phyloP scores from a whole-genome alignment of 2,329 filamentous ascomycete species.

The Trichocomaceae sp. region DNA sequence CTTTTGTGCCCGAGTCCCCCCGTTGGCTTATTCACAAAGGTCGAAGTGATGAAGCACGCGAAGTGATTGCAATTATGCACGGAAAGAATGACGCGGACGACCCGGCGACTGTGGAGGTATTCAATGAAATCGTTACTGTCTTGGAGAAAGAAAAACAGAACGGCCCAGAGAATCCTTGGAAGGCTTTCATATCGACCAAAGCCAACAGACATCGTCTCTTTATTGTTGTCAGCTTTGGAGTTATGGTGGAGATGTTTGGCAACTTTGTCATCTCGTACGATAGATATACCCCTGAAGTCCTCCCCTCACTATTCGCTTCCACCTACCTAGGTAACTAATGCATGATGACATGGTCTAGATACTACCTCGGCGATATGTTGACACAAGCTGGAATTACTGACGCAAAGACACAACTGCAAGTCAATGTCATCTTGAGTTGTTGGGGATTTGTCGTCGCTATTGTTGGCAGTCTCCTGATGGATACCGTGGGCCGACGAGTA shows the following conservation, averaged over 20 bases:
- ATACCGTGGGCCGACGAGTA: conserved; percentile 3
- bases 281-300: not conserved
- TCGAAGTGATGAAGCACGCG: not conserved
- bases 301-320: not conserved
- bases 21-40: conserved; percentile 52
- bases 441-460: conserved; percentile 7
- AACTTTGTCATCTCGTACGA: conserved; percentile 26
- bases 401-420: conserved; percentile 17
- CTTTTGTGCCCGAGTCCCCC: conserved; percentile 56
- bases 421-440: conserved; percentile 11
- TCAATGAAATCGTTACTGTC: not conserved
- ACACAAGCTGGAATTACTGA: conserved; percentile 26
- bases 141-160: conserved; percentile 44
- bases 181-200: conserved; percentile 57
- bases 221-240: conserved; percentile 56
- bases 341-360: conserved; percentile 8
- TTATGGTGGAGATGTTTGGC: conserved; percentile 41
- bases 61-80: not conserved
- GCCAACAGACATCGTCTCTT: conserved; percentile 60
- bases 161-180: conserved; percentile 44
- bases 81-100: not conserved
- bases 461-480: conserved; percentile 5
- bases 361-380: conserved; percentile 26
- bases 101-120: not conserved
- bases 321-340: no score